Base-by-base conservation (phyloP, 768 basidiomycete species). In the Dictyophora rubrovolvata region DNA sequence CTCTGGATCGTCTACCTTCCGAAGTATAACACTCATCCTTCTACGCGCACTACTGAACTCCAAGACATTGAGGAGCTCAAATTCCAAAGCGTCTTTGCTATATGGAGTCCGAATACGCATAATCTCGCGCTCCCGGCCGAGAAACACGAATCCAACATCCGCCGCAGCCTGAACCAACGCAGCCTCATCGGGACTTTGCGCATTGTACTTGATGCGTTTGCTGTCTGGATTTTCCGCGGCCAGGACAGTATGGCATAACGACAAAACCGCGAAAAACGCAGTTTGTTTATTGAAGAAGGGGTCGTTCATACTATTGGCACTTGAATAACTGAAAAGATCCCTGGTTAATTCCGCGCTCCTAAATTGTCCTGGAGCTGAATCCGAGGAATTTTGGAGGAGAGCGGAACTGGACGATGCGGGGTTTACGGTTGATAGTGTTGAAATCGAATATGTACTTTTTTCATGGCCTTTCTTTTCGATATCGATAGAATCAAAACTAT, bases 31-130 rank as follows among this genome's bases (percentile, higher is more conserved):
- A 68, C 89, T 93, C 95, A 98, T 98, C 59, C 95, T 79, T 74
- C 98, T 99, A 62, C 95, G 77, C 50, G 93, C 85, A 65, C 85
- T 88, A 75, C 88, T 94, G 79, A 99, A 99, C 69, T 97, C 95
- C 66, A 98, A 78, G 64, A 87, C 75, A 69, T 87, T 85, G 22
- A 98, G 73, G 52, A 98, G 75, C 69, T 96, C 89, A 70, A 89
- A 98, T 59, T 84, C 81, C 70, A 94, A 88, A 22, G 78, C 66
- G 23, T 75, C 71, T 59, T 66, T 80, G 66, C 78, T 75, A 70
- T 89, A 92, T 5, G 85, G 77, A 8, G 79, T 82, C 73, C 90
- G 93, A 60, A 82, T 80, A 73, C 97, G 95, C 2, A 79, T 72
- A 21, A 95, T 89, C 73, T 94, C 89, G 65, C 97, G 93, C 57